Evolutionary conservation across 495 filamentous ascomycete species (phyloP), one percentile per base, ranked within the genome.

Genomic region (Xylaria sp.): DNA sequence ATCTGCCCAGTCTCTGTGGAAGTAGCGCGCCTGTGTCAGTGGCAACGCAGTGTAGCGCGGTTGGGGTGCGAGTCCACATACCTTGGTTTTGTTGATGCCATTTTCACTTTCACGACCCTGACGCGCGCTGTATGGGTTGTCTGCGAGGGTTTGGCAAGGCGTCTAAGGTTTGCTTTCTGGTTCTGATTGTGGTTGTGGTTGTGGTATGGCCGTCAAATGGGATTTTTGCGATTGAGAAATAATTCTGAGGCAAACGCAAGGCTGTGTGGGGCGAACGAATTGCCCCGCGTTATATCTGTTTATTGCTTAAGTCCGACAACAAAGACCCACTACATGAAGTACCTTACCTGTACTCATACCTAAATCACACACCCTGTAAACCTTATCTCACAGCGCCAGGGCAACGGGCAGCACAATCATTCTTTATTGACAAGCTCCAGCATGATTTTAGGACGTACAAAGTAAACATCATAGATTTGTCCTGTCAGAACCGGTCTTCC

Each of bases 1-100:
- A 85, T 98, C 97, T 78, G 96, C 97, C 96, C 96, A 99, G 88
- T 98, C 86, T 76, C 84, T 84, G 74, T 43, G 26, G 41, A 44
- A 33, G 40, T 1, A 35, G 46, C 48, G 40, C 12, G n/a, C 5
- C 31, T 15, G n/a, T 24, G 43, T 67, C 35, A 72, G 70, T 57
- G 43, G 9, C 21, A 31, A 37, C 6, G 15, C 48, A 21, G 5
- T 9, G 11, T 0, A 48, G 31, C 55, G 35, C 35, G 19, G 24
- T 1, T 3, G 24, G 37, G 37, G 29, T 1, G 21, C 44, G 35
- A 37, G 37, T 43, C 17, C n/a, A 33, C 59, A 21, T 68, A 72
- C 70, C 62, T 72, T 31, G 61, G 61, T 33, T 72, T 72, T 24
- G 70, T 67, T 11, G 70, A 61, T 21, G 70, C 70, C 70, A 72